Base-by-base conservation (phyloP, 2,329 filamentous ascomycete species). In the Orbilia ellipsospora region DNA sequence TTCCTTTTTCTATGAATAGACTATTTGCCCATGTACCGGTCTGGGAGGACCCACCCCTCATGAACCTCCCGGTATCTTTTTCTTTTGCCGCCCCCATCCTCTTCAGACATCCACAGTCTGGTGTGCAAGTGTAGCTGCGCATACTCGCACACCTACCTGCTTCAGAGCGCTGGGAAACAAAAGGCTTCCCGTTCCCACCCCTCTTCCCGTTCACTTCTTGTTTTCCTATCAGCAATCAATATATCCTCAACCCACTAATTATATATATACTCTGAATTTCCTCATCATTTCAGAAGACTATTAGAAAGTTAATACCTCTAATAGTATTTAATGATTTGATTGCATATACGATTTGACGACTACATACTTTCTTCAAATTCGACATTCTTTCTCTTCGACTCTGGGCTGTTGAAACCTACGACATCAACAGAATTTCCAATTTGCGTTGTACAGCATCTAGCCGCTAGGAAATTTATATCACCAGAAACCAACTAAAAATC, bases 1-100 rank as follows among this genome's bases (percentile, higher is more conserved):
- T 75, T 69, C 72, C 72, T 69, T 75, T 75, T 69, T 75, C 72
- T 75, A 75, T 75, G 64, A 69, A 75, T 75, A 75, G 72, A 74
- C 62, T 61, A 66, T 67, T 74, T 65, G 72, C 72, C 69, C 72
- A 65, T 57, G 72, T 75, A 75, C 64, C 59, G 31, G 61, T 52
- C 54, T 55, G 48, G 51, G 61, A 55, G 54, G 48, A 68, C 57
- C 64, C 63, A 57, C 63, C 64, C 65, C 72, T 64, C 69, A 63
- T 68, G 64, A 26, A 69, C 63, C 54, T 59, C 57, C 64, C 64
- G 70, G 63, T 72, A 65, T 60, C 60, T 61, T 75, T 75, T 63
- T 55, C 51, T 73, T 68, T 75, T 75, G 72, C 72, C 72, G 72
- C 59, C 64, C 70, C 72, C 64, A 56, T 36, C 26, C 64, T 26